phyloP scores from a whole-genome alignment of 2,329 filamentous ascomycete genomes.

The Ampelomyces quisqualis region DNA sequence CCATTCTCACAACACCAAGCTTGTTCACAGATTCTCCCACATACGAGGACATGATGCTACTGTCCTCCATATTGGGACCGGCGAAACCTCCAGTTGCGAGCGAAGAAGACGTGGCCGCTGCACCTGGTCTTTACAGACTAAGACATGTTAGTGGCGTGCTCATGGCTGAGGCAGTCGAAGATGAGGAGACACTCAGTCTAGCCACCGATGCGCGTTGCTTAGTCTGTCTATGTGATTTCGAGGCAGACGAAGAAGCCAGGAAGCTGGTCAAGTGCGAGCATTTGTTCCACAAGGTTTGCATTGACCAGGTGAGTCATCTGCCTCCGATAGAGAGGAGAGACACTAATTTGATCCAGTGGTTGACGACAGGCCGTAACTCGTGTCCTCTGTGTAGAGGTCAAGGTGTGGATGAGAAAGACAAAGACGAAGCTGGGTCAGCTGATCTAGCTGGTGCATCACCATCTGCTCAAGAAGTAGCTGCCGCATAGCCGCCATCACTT shows the following conservation, averaged over 20 bases:
- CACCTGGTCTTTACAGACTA: constrained; percentile 61
- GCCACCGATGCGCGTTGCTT: constrained; percentile 57
- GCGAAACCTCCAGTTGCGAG: constrained; percentile 68
- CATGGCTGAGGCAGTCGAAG: constrained; percentile 51
- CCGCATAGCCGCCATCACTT: constrained; percentile 2
- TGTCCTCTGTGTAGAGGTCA: constrained; percentile 63
- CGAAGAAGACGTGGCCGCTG: constrained; percentile 62
- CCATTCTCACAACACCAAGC: constrained; percentile 67
- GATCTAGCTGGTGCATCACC: constrained; percentile 10
- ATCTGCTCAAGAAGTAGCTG: constrained; percentile 13
- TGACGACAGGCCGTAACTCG: constrained; percentile 66
- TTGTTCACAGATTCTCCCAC: constrained; percentile 70
- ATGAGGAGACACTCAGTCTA: constrained; percentile 32
- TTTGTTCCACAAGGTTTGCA: constrained; percentile 67
- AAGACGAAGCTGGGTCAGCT: constrained; percentile 12
- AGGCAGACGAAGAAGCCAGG: constrained; percentile 61
- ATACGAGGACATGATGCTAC: constrained; percentile 71
- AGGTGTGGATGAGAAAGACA: constrained; percentile 55
- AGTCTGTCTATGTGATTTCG: constrained; percentile 67
- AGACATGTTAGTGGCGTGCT: constrained; percentile 45
- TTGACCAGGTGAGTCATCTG: constrained; percentile 61
- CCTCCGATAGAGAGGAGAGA: neutral
- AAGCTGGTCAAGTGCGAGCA: constrained; percentile 65
- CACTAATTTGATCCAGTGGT: constrained; percentile 54
- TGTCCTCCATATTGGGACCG: constrained; percentile 66